Evolutionary conservation across 2,329 filamentous ascomycete species (phyloP).

Genomic region (Albophoma yamanashiensis): DNA sequence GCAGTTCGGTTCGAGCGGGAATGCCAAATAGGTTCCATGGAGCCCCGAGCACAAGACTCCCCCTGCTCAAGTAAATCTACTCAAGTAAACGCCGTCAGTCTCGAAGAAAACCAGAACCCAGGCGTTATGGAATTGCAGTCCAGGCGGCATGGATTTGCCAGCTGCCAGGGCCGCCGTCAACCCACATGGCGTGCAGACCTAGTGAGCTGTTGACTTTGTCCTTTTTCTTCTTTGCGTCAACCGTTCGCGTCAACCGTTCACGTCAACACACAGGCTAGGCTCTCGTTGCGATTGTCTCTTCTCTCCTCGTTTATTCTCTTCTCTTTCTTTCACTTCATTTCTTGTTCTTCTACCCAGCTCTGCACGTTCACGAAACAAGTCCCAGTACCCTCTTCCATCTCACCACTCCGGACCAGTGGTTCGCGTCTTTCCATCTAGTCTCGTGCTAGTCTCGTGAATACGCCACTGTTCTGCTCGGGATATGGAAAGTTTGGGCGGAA

Average conservation of each 20-base stretch:
- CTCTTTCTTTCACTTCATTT: not conserved
- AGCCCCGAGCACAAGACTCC: not conserved
- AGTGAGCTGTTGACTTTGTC: not conserved
- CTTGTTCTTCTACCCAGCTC: not conserved
- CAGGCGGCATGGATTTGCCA: not conserved
- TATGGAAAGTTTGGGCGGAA: not conserved
- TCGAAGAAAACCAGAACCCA: not conserved
- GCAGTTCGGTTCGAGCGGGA: not conserved
- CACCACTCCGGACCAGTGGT: not conserved
- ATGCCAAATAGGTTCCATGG: not conserved
- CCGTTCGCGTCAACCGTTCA: not conserved
- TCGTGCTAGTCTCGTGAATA: not conserved
- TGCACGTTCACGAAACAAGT: not conserved
- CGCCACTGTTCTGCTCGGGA: not conserved
- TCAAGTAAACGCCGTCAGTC: not conserved
- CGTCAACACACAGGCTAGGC: not conserved
- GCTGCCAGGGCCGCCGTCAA: not conserved
- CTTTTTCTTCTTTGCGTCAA: not conserved
- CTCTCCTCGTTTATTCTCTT: too few species aligned
- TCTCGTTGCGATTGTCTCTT: not conserved
- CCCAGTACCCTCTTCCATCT: not conserved
- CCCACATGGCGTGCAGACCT: not conserved
- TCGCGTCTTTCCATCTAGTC: not conserved
- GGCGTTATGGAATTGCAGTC: not conserved
- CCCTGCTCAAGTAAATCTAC: not conserved